Percentiles rank a stretch among this genome's conserved stretches.
Evolutionary conservation across 1,139 yeast species (phyloP).

Genomic region (Kurtzmaniella quercitrusa): DNA sequence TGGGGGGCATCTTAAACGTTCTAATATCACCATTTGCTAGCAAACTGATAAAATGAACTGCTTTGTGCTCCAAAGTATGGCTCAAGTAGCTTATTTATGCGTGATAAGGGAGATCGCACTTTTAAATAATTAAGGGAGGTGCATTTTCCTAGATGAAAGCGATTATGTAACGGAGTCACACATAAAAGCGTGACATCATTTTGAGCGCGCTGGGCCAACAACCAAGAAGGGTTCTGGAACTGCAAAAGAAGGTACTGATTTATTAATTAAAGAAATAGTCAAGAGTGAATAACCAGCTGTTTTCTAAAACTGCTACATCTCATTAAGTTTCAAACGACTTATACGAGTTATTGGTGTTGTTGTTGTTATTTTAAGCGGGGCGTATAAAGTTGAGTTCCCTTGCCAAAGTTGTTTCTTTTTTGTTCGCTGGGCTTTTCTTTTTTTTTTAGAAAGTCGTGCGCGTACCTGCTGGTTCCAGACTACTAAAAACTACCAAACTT

Average conservation of each 20-base stretch:
- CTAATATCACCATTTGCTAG: not conserved
- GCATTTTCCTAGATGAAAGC: not conserved
- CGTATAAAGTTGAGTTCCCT: not conserved
- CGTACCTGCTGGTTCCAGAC: not conserved
- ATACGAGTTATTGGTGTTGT: no score
- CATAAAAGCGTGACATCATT: not conserved
- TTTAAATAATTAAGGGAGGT: not conserved
- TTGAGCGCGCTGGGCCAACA: not conserved
- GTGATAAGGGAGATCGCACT: not conserved
- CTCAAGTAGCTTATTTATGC: not conserved
- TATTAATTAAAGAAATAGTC: no score
- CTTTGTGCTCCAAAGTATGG: not conserved
- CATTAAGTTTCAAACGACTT: no score
- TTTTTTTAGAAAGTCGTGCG: not conserved
- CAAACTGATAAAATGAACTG: not conserved
- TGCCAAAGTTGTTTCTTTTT: not conserved
- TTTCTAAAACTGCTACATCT: no score
- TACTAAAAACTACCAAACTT: not conserved
- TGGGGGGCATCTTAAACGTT: conserved; percentile 5
- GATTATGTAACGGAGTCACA: not conserved
- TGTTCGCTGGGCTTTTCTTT: not conserved
- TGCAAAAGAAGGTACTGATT: no score
- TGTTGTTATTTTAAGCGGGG: not conserved
- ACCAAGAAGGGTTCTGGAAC: no score
- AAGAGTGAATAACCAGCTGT: no score